Evolutionary conservation across 73 alveolate species (phyloP).

Genomic region (Effrenium voratum): DNA sequence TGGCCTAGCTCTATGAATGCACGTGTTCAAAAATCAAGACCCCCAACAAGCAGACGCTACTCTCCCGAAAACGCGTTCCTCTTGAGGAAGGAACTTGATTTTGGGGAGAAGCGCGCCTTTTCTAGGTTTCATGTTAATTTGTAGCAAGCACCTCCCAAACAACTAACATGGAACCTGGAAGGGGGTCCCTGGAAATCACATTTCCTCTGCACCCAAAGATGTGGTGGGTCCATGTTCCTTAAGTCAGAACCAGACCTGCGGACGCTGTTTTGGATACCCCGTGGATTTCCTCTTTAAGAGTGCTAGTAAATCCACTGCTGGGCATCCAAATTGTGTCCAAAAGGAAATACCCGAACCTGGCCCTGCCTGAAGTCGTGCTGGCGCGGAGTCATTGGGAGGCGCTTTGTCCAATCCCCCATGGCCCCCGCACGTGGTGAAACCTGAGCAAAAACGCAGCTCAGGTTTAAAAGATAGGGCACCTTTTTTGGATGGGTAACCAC

Average conservation of each 20-base stretch:
- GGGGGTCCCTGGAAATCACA: no score
- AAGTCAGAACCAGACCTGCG: background rate
- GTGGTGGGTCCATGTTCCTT: background rate
- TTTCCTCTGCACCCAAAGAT: no score
- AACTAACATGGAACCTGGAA: no score
- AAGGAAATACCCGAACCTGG: background rate
- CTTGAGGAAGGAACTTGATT: no score
- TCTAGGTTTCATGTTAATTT: no score
- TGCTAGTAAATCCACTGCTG: background rate
- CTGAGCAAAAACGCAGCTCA: background rate
- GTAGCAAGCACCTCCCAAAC: no score
- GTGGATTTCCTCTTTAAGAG: background rate
- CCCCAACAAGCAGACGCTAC: no score
- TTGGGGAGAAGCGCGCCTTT: no score
- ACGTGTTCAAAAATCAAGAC: no score
- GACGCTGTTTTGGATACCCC: background rate
- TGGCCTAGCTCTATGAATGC: no score
- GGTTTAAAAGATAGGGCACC: background rate
- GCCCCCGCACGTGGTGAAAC: constrained; percentile 94
- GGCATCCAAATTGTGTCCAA: background rate
- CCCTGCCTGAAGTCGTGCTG: constrained; percentile 86
- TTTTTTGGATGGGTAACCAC: background rate
- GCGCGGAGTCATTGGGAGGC: constrained; percentile 77
- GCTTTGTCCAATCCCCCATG: constrained; percentile 91
- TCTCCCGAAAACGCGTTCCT: no score